A percentile compares a stretch with the other conserved stretches of the same genome.
phyloP scores from a whole-genome alignment of 345 rosid genomes.

The Draba incana region DNA sequence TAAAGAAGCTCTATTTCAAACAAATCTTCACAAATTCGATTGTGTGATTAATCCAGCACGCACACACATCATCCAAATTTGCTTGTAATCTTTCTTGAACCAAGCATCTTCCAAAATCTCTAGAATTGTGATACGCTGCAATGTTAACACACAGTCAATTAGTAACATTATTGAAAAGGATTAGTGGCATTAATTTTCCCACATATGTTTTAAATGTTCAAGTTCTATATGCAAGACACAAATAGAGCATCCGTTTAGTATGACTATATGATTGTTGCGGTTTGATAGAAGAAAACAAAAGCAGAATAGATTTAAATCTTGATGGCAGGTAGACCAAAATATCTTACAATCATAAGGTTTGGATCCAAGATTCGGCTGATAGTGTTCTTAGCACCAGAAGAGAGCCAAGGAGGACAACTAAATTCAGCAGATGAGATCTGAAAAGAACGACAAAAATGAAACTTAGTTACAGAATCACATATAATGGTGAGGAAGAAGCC shows the following conservation, averaged over 20 bases:
- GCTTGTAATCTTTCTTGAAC: constrained; percentile 78
- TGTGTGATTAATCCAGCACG: too few species aligned
- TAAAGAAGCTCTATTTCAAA: too few species aligned
- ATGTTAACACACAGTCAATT: constrained; percentile 30
- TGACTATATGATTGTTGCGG: constrained; percentile 3
- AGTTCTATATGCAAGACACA: too few species aligned
- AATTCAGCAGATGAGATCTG: constrained; percentile 94
- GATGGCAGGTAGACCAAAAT: constrained; percentile 19
- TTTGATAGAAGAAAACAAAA: constrained; percentile 4
- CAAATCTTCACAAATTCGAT: too few species aligned
- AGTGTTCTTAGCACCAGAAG: constrained; percentile 78
- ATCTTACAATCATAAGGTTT: constrained; percentile 83
- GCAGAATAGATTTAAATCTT: constrained; percentile 4
- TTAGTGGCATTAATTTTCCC: background rate
- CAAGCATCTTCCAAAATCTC: constrained; percentile 83
- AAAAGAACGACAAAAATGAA: constrained; percentile 18
- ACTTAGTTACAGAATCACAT: constrained; percentile 31
- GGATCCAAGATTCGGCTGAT: constrained; percentile 85
- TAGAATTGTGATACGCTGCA: constrained; percentile 83
- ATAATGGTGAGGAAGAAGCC: constrained; percentile 14
- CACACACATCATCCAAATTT: constrained; percentile 72
- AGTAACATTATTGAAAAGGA: constrained; percentile 23
- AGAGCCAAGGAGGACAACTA: constrained; percentile 86
- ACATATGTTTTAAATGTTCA: background rate
- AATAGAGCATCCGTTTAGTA: too few species aligned